Conservation (phyloP, 2,329 filamentous ascomycete species). For the Zelopaecilomyces penicillatus region DNA sequence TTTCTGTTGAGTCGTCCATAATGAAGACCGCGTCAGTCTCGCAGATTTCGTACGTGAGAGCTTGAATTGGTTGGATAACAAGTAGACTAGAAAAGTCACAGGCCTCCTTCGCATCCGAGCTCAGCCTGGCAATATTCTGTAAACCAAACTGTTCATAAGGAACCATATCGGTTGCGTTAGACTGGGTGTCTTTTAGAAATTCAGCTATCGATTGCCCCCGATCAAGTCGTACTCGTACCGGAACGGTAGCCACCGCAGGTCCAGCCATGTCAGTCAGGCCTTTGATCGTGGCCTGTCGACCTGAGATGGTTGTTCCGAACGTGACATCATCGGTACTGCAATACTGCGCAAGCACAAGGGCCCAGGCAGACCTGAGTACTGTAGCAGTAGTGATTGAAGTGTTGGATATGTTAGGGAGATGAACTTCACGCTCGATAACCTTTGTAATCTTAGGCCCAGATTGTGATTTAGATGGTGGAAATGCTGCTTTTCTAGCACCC, state of each 20-base stretch:
- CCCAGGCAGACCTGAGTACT: slow-evolving; percentile 9
- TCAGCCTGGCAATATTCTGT: slow-evolving; percentile 13
- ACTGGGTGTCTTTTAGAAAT: slow-evolving; percentile 30
- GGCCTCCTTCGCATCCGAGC: slow-evolving; percentile 6
- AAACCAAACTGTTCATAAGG: slow-evolving; percentile 10
- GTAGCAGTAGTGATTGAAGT: slow-evolving; percentile 7
- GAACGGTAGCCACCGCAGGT: slow-evolving; percentile 19
- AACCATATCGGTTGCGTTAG: slow-evolving; percentile 8
- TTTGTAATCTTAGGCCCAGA: background rate
- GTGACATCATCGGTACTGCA: slow-evolving; percentile 2
- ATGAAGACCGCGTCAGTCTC: background rate
- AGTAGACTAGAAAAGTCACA: slow-evolving; percentile 11
- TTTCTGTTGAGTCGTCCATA: slow-evolving; percentile 1
- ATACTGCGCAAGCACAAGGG: slow-evolving; percentile 1
- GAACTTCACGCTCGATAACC: background rate
- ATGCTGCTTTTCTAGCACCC: slow-evolving; percentile 5
- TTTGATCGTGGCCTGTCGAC: slow-evolving; percentile 10
- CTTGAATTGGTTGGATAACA: slow-evolving; percentile 8
- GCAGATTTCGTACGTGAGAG: background rate
- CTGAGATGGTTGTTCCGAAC: slow-evolving; percentile 5
- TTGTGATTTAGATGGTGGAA: background rate
- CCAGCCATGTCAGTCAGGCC: slow-evolving; percentile 16
- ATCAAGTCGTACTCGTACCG: slow-evolving; percentile 19
- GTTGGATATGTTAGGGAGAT: background rate
- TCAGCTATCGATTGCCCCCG: slow-evolving; percentile 19